Evolutionary conservation across 306 rosid genomes (phyloP).

Genomic region (Canavalia ensiformis): DNA sequence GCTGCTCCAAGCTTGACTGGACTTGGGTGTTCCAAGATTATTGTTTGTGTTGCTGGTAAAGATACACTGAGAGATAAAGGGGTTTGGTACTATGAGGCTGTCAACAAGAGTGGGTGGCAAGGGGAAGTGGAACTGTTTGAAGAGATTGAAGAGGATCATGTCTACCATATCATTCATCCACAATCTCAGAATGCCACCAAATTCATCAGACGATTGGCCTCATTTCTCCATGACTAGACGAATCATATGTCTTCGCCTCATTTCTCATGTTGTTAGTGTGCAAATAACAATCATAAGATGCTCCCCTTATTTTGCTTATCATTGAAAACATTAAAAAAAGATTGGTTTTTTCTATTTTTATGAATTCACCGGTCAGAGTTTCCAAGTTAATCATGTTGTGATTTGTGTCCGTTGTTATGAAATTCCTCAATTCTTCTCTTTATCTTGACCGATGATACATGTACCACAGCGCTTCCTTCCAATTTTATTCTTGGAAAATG

Average conservation of each 20-base stretch:
- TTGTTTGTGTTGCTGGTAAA: constrained; percentile 53
- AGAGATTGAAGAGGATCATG: constrained; percentile 50
- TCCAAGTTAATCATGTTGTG: not conserved
- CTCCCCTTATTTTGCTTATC: not conserved
- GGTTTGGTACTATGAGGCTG: constrained; percentile 48
- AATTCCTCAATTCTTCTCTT: not conserved
- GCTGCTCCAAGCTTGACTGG: constrained; percentile 56
- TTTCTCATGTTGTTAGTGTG: not conserved
- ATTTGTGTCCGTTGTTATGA: not conserved
- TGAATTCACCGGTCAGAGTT: not conserved
- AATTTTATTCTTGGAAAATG: too few relatives aligned
- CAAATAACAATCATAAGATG: not conserved
- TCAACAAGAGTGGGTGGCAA: constrained; percentile 56
- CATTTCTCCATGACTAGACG: constrained; percentile 23
- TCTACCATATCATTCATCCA: constrained; percentile 44
- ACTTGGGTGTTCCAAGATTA: constrained; percentile 52
- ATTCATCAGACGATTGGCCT: constrained; percentile 15
- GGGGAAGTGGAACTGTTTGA: constrained; percentile 55
- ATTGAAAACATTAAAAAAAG: not conserved
- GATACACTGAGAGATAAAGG: constrained; percentile 56
- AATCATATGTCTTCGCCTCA: not conserved
- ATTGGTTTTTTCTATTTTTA: too few relatives aligned
- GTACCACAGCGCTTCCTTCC: too few relatives aligned
- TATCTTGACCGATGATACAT: too few relatives aligned
- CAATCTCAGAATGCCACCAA: constrained; percentile 33